Base-by-base conservation (phyloP, 257 asterid species). In the Misopates orontium region DNA sequence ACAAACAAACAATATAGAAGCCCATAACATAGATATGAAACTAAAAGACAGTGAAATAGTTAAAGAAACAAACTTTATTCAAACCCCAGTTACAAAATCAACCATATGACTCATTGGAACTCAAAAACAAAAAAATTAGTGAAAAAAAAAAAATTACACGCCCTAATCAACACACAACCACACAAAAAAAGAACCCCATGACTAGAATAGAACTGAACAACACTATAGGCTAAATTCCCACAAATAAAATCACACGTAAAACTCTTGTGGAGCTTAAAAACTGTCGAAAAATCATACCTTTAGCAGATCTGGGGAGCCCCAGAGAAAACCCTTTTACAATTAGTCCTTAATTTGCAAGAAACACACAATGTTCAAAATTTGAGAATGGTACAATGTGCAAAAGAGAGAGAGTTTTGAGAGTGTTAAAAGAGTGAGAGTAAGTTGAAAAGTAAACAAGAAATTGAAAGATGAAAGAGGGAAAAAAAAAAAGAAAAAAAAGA, bases 251-350 rank as follows among this genome's bases (percentile, higher is more conserved):
- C 22, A 56, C 20, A 55, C 5, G 22, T 52, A 49, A 69, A 50
- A 65, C 42, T 19, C 16, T 24, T 44, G 40, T 21, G 42, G 53
- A 57, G 56, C 39, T 41, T 0, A 16, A 66, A 55, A 16, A 32
- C 1, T 5, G 32, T 16, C 4, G 47, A 70, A 64, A 50, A 19
- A 19, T 15, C 66, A 49, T 36, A 73, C 83, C 79, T 64, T 60
- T 21, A 8, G 10, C 71, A 68, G 84, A 75, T 71, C 87, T 77
- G 67, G 40, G 72, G 61, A 66, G 74, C 63, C 60, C 47, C 62
- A 36, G 21, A n/a, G 36, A 28, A 64, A 31, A 50, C 73, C 60
- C 72, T 62, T 69, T 69, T 36, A 36, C 42, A 53, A 19, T 11
- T 56, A 51, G 32, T 64, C 9, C 48, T 24, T 36, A 18, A n/a